Evolutionary conservation across 2,329 filamentous ascomycete species (phyloP), one percentile per base, ranked within the genome.

Genomic region (Tolypocladium endophyticum): DNA sequence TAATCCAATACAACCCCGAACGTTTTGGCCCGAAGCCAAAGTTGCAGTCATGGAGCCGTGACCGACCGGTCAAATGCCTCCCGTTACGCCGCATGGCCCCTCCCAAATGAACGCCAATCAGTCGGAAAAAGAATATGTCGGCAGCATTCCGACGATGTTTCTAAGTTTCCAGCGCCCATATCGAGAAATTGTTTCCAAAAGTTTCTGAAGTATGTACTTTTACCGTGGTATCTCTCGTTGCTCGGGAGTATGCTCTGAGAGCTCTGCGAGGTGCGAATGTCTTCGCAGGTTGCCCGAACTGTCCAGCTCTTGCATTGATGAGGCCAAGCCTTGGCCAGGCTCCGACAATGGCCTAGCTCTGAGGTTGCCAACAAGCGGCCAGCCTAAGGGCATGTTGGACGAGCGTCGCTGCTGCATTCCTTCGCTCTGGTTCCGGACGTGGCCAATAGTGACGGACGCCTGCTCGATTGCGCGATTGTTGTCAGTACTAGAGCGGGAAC

Each of bases 361-460:
- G 38, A 71, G 58, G 1, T 68, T 65, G 20, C 66, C 65, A 28
- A 73, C 73, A 39, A 71, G 67, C 23, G 72, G 71, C 73, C 73
- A 75, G 23, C 73, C 73, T 9, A 69, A 63, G 1, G 73, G 72
- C 73, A 74, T 74, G 38, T 65, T 74, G 11, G 72, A 74, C 16
- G 65, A 43, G 47, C 71, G 69, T 50, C 67, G 68, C 18, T 67
- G 64, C 2, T 65, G 60, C 11, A 41, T 45, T 16, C 55, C 61
- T 8, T 50, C 54, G n/a, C 59, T 65, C 50, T 64, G 59, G n/a
- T 61, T 64, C 25, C 66, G 64, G 11, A 66, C 58, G 7, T 60
- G 62, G 4, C 63, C 66, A n/a, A 67, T 58, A 11, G 58, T 57
- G 8, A 69, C 58, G 0, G 64, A 55, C 4, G 62, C 54, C 18